Evolutionary conservation across 106 monocot species (phyloP).

Genomic region (Acorus calamus): DNA sequence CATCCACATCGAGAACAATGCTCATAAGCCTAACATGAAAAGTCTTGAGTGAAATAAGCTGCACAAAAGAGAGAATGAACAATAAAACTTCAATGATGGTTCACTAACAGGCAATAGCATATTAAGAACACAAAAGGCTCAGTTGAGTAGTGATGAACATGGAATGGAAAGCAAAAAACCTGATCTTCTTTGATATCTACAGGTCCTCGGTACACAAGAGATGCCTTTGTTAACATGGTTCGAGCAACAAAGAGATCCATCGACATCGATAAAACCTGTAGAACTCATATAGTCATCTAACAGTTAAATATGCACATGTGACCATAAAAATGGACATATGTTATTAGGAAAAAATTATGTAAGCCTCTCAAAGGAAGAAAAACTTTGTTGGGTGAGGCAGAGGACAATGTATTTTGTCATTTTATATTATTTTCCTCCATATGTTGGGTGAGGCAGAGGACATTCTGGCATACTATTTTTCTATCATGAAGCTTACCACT

Average conservation of each 20-base stretch:
- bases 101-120: background rate
- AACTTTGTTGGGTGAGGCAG: too few species aligned
- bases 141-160: too few species aligned
- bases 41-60: slow-evolving; percentile 75
- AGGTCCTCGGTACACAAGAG: slow-evolving; percentile 66
- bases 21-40: slow-evolving; percentile 99
- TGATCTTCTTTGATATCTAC: slow-evolving; percentile 52
- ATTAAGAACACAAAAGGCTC: background rate
- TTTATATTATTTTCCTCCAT: too few species aligned
- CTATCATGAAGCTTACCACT: background rate
- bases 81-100: background rate
- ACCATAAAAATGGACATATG: too few species aligned
- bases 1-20: slow-evolving; percentile 98
- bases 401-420: too few species aligned
- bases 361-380: too few species aligned
- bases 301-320: too few species aligned
- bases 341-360: too few species aligned
- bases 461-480: background rate
- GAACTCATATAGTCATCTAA: slow-evolving; percentile 5
- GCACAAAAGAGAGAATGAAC: slow-evolving; percentile 8
- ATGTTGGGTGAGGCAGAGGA: too few species aligned
- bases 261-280: slow-evolving; percentile 90
- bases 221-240: slow-evolving; percentile 88
- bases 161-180: slow-evolving; percentile 16
- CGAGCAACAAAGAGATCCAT: slow-evolving; percentile 99